Percentiles rank a stretch among this genome's conserved stretches.
phyloP scores from a whole-genome alignment of 106 monocot species.

The Narthecium ossifragum region DNA sequence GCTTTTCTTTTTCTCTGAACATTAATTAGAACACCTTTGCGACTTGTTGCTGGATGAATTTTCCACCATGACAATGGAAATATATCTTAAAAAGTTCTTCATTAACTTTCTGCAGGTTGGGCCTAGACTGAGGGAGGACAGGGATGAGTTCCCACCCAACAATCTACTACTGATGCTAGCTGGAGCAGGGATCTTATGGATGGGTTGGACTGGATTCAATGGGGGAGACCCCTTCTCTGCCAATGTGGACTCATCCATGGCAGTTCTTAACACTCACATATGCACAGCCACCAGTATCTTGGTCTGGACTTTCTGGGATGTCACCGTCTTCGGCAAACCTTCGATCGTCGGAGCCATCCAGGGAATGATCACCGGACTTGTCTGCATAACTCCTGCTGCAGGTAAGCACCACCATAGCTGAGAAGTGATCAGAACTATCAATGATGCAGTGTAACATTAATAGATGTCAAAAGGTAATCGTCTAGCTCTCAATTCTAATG shows the following conservation, averaged over 20 bases:
- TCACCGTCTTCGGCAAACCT: conserved; percentile 24
- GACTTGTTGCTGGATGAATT: neutral
- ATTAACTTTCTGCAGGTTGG: conserved; percentile 54
- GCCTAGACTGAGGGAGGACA: conserved; percentile 30
- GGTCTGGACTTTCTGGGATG: conserved; percentile 28
- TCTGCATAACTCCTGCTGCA: conserved; percentile 52
- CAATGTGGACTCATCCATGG: conserved; percentile 22
- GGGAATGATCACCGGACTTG: conserved; percentile 62
- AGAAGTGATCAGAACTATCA: neutral
- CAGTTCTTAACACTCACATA: conserved; percentile 40
- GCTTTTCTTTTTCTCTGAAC: no score
- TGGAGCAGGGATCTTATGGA: conserved; percentile 46
- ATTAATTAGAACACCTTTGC: no score
- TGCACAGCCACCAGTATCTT: conserved; percentile 36
- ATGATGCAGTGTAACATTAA: neutral
- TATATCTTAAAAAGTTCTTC: no score
- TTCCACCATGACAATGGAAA: no score
- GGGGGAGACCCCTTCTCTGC: conserved; percentile 36
- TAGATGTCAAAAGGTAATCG: no score
- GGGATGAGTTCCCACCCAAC: conserved; percentile 41
- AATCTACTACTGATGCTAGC: conserved; percentile 35
- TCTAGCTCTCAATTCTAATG: neutral
- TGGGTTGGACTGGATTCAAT: conserved; percentile 71
- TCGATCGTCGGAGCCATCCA: conserved; percentile 34
- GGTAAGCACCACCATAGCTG: conserved; percentile 2